These are phyloP conservation scores for Amanita pallidorosea DNA, from an alignment of 768 basidiomycete species.

Conservation along the genomic window DNA sequence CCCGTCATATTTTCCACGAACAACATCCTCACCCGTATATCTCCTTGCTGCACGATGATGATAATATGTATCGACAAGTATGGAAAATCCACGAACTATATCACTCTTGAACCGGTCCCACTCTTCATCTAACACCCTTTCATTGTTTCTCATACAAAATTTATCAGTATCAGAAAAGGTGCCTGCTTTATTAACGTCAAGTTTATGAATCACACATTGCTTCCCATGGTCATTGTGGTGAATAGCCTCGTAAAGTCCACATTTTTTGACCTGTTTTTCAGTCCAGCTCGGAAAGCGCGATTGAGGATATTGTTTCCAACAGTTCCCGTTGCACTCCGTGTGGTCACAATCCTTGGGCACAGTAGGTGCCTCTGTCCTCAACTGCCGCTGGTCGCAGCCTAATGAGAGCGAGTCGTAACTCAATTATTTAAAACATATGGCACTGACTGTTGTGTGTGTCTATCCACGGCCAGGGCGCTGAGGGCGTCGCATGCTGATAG, in stretches of 20 bases:
- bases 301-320: conserved; percentile 32
- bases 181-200: conserved; percentile 29
- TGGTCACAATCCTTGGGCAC: conserved; percentile 28
- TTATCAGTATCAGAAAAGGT: conserved; percentile 18
- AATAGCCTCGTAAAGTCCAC: conserved; percentile 27
- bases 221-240: conserved; percentile 15
- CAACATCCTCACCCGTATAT: conserved; percentile 35
- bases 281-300: conserved; percentile 51
- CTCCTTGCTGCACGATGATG: conserved; percentile 9
- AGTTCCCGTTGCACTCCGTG: conserved; percentile 19
- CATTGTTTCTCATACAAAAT: conserved; percentile 10
- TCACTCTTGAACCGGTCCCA: conserved; percentile 24
- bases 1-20: conserved; percentile 45
- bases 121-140: conserved; percentile 12
- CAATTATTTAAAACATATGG: too few relatives aligned
- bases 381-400: too few relatives aligned
- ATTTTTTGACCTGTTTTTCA: conserved; percentile 27
- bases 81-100: conserved; percentile 20
- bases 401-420: too few relatives aligned
- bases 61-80: background rate
- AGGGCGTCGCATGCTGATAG: too few relatives aligned
- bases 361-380: conserved; percentile 3
- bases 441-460: too few relatives aligned
- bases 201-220: conserved; percentile 24
- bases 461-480: too few relatives aligned